A percentile compares a stretch with the other conserved stretches of the same genome.
These are phyloP conservation scores for Beauveria caledonica DNA, from an alignment of 2,329 filamentous ascomycete species.

Conservation along the genomic window DNA sequence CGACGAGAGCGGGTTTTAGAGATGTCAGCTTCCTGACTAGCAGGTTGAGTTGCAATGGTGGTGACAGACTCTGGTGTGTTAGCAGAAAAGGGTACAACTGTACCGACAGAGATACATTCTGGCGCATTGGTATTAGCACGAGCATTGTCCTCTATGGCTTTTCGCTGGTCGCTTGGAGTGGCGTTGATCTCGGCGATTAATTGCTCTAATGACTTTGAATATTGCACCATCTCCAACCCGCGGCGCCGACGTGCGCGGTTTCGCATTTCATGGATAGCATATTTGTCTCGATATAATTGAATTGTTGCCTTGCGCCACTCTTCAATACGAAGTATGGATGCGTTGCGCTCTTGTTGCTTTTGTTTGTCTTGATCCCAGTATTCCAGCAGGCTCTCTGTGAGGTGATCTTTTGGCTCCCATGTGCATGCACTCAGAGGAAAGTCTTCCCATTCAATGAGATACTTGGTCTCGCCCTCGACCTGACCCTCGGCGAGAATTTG, in stretches of 20 bases:
- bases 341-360: conserved; percentile 24
- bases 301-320: conserved; percentile 28
- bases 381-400: conserved; percentile 29
- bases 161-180: conserved; percentile 7
- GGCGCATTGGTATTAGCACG: neutral
- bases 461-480: conserved; percentile 20
- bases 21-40: neutral
- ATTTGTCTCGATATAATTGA: conserved; percentile 21
- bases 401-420: conserved; percentile 43
- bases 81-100: no score
- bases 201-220: conserved; percentile 19
- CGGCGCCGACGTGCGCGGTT: conserved; percentile 35
- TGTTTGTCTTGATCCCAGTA: conserved; percentile 37
- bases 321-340: conserved; percentile 29
- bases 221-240: conserved; percentile 23
- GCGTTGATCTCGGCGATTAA: conserved; percentile 13
- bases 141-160: neutral
- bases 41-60: neutral
- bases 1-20: neutral
- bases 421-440: conserved; percentile 26
- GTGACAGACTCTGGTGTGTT: neutral
- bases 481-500: conserved; percentile 40
- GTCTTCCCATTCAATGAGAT: conserved; percentile 31
- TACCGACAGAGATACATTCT: neutral
- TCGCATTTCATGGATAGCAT: conserved; percentile 31